phyloP scores from a whole-genome alignment of 2,329 filamentous ascomycete genomes.

The Tolypocladium pustulatum region DNA sequence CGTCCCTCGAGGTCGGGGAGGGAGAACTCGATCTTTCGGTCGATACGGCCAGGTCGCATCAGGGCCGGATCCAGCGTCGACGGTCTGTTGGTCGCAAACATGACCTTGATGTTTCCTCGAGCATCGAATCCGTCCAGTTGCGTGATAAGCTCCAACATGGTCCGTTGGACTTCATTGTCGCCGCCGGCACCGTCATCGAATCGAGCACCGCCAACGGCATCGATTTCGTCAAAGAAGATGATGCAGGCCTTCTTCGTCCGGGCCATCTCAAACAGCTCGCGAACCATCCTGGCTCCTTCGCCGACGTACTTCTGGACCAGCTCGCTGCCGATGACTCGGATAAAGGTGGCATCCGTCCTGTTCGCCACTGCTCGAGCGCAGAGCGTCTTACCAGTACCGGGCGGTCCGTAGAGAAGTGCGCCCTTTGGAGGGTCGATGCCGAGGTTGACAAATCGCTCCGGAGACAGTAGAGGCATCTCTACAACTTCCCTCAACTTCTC shows the following conservation, averaged over 20 bases:
- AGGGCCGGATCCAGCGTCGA: constrained; percentile 93
- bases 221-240: constrained; percentile 95
- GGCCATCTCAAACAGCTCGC: constrained; percentile 98
- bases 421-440: constrained; percentile 98
- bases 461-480: constrained; percentile 93
- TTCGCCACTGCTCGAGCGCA: constrained; percentile 96
- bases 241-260: constrained; percentile 99
- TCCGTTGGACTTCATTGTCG: constrained; percentile 95
- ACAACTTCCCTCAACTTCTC: constrained; percentile 98
- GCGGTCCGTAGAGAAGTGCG: constrained; percentile 89
- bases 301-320: constrained; percentile 98
- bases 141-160: constrained; percentile 95
- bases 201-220: constrained; percentile 88
- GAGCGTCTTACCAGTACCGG: constrained; percentile 97
- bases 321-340: constrained; percentile 95
- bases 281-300: constrained; percentile 95
- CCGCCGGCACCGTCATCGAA: constrained; percentile 95
- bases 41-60: constrained; percentile 94
- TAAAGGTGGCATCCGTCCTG: constrained; percentile 95
- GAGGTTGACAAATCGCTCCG: constrained; percentile 95
- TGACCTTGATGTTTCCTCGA: constrained; percentile 97
- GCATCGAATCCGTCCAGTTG: constrained; percentile 95
- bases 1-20: constrained; percentile 93
- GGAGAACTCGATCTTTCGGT: constrained; percentile 98
- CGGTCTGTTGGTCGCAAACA: constrained; percentile 96